Evolutionary conservation across 768 basidiomycete species (phyloP), one percentile per base, ranked within the genome.

Genomic region (Candolleomyces efflorescens): DNA sequence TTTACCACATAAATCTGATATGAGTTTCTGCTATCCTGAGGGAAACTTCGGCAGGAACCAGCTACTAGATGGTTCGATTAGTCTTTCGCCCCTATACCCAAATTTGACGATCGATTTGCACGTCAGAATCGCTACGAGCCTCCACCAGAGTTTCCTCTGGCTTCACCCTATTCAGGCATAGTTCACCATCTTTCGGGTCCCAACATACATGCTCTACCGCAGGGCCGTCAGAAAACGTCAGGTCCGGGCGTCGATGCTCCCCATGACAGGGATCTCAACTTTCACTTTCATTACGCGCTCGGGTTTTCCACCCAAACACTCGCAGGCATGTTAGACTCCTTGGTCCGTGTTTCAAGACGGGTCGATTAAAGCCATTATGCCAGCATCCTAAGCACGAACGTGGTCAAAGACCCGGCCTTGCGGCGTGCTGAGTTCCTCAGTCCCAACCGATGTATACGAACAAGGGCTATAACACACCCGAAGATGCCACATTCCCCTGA

Each of bases 61-160:
- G 87, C 87, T 87, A 89, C 86, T 89, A 88, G 77, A 89, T 87
- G 87, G 87, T 89, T 90, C 86, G 86, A 91, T 90, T 89, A 87
- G 89, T 90, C 89, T 90, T 90, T 90, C 86, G 85, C 88, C 89
- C 89, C 89, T 90, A 90, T 90, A 89, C 88, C 87, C 88, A 89
- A 88, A 86, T 90, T 88, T 78, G 85, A 90, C 88, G 85, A 90
- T 89, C 85, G 87, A 90, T 90, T 90, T 91, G 89, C 89, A 90
- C 86, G 86, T 90, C 89, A 91, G 89, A 90, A 91, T 55, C 54
- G 54, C 54, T 90, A 87, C 85, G 84, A 88, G 86, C 89, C 86
- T 90, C 88, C 88, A 90, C 87, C 89, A 90, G 88, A 88, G 89
- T 91, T 90, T 90, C 87, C 89, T 87, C 88, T 90, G 89, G 87